phyloP scores from a whole-genome alignment of 2,329 filamentous ascomycete genomes.

The Xylaria sp. region DNA sequence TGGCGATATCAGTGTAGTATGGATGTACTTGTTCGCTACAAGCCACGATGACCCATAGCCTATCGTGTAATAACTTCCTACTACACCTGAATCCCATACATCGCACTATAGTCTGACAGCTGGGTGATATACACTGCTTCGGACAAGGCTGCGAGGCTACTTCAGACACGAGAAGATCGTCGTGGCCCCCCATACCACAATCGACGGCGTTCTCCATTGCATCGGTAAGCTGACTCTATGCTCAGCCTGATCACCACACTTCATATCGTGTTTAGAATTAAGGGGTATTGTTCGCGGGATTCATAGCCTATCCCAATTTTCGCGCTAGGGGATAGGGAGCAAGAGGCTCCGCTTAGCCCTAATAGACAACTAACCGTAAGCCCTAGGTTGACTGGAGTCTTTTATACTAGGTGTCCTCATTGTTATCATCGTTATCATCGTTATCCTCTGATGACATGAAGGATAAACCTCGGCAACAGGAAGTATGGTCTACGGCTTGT shows the following conservation, averaged over 20 bases:
- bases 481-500: no score
- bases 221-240: constrained; percentile 2
- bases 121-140: constrained; percentile 15
- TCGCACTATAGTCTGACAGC: neutral
- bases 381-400: neutral
- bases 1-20: constrained; percentile 19
- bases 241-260: neutral
- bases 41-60: constrained; percentile 4
- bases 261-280: constrained; percentile 4
- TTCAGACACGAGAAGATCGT: constrained; percentile 33
- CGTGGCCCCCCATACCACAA: constrained; percentile 4
- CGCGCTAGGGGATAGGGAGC: neutral
- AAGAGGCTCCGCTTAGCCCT: neutral
- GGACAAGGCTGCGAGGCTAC: constrained; percentile 22
- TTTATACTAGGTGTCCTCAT: neutral
- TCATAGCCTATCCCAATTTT: neutral
- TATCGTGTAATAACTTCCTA: constrained; percentile 2
- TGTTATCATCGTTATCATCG: neutral
- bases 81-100: constrained; percentile 13
- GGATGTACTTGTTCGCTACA: constrained; percentile 11
- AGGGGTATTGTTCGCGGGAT: neutral
- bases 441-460: neutral
- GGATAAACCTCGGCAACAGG: no score
- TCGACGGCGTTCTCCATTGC: constrained; percentile 1
- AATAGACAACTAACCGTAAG: neutral